Conservation (phyloP, 1,139 yeast genomes). For the Pneumocystis murina region DNA sequence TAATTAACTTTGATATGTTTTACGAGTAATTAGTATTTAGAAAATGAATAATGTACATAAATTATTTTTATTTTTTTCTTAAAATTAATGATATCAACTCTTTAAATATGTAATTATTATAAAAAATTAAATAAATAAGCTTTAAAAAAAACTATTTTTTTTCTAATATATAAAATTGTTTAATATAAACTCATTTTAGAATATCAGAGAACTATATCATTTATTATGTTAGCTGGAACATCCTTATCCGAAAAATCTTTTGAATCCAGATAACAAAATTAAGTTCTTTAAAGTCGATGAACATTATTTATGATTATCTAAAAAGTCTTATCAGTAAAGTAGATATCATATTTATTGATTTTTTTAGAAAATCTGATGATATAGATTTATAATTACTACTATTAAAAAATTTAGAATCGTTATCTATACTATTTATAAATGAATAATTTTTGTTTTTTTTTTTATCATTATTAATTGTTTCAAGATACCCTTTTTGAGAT, state of each 20-base stretch:
- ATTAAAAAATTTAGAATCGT: not conserved
- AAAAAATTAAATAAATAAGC: not conserved
- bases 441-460: not conserved
- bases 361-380: not conserved
- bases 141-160: not conserved
- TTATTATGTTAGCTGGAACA: not conserved
- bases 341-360: not conserved
- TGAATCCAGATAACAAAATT: not conserved
- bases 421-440: not conserved
- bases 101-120: not conserved
- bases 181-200: not conserved
- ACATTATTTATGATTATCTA: not conserved
- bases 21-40: too few relatives aligned
- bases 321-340: not conserved
- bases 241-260: not conserved
- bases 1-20: too few relatives aligned
- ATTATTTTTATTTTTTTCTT: too few relatives aligned
- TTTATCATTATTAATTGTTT: not conserved
- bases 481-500: too few relatives aligned
- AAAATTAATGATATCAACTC: too few relatives aligned
- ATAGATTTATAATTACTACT: not conserved
- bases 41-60: too few relatives aligned
- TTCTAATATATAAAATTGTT: not conserved
- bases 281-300: not conserved
- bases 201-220: not conserved